Conservation (phyloP, 805 yeast species). For the Peterozyma xylosa region DNA sequence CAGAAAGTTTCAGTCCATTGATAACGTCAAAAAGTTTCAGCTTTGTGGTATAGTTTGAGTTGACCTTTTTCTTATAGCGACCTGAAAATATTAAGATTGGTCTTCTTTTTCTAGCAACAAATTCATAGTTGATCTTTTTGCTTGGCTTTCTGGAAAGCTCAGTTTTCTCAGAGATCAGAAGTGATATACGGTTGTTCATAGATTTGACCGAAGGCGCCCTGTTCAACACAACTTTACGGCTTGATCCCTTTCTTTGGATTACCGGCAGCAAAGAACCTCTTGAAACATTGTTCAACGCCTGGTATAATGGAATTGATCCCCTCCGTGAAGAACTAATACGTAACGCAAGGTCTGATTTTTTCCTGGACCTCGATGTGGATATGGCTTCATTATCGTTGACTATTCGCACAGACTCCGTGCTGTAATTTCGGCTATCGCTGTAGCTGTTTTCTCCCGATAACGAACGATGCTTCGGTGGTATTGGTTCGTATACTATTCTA, state of each 20-base stretch:
- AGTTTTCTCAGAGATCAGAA: conserved; percentile 2
- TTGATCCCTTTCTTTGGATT: conserved; percentile 1
- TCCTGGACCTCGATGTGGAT: no score
- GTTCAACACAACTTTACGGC: conserved; percentile 2
- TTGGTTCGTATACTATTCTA: no score
- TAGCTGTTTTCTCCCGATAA: no score
- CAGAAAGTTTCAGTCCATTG: background rate
- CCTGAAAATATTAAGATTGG: background rate
- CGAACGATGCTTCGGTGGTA: no score
- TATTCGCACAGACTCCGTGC: no score
- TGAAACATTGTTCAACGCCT: background rate
- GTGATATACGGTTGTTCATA: conserved; percentile 1
- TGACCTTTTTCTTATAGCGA: background rate
- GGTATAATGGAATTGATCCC: background rate
- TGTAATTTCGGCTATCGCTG: no score
- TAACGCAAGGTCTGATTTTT: no score
- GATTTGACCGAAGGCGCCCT: conserved; percentile 8
- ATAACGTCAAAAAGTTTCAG: background rate
- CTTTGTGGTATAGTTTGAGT: background rate
- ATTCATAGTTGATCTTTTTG: no score
- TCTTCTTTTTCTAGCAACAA: no score
- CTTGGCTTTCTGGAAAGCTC: background rate
- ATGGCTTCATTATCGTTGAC: no score
- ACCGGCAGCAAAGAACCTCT: background rate
- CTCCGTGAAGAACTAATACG: no score